Evolutionary conservation across 2,329 filamentous ascomycete genomes (phyloP), one percentile per base, ranked within the genome.

Genomic region (Cladosporium sphaerospermum): DNA sequence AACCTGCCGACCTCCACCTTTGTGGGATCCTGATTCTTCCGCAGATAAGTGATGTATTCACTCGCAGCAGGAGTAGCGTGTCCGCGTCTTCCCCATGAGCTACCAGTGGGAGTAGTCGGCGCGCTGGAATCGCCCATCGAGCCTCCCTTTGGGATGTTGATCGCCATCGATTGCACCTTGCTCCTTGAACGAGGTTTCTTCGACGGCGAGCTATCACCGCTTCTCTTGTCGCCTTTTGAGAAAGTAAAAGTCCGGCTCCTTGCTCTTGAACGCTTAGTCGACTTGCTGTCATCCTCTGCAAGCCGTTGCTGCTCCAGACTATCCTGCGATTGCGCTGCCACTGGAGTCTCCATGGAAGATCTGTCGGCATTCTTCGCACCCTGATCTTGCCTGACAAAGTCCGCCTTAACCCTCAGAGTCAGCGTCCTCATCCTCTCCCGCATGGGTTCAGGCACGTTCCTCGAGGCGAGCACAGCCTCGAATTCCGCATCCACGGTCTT

Each of bases 401-500:
- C 91, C 67, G 90, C 88, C 72, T 99, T 99, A 74, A 97, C 91
- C 34, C 88, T 86, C 59, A 89, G 80, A 57, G 88, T 89, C 56
- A 99, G 75, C 53, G 85, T 91, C 43, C 92, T 82, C 90, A 99
- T 96, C 73, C 95, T 95, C 69, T 92, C 89, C 52, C 92, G 81
- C 77, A 96, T 90, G 59, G 96, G 88, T 64, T 95, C 88, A 3
- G 92, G 91, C 52, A 97, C 95, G 64, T 97, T 96, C 58, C 92
- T 82, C 14, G 91, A 84, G 67, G 96, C 89, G 61, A 85, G 66
- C 32, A 85, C 75, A 46, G 76, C 76, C 62, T 85, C 82, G 55
- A 85, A 85, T 45, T 80, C 80, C 46, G 71, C 75, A 60, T 88
- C 85, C 4, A 82, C 73, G n/a, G 76, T 71, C 59, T 78, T 78